Evolutionary conservation across 2,329 filamentous ascomycete genomes (phyloP).

Genomic region (Cryoendolithus antarcticus): DNA sequence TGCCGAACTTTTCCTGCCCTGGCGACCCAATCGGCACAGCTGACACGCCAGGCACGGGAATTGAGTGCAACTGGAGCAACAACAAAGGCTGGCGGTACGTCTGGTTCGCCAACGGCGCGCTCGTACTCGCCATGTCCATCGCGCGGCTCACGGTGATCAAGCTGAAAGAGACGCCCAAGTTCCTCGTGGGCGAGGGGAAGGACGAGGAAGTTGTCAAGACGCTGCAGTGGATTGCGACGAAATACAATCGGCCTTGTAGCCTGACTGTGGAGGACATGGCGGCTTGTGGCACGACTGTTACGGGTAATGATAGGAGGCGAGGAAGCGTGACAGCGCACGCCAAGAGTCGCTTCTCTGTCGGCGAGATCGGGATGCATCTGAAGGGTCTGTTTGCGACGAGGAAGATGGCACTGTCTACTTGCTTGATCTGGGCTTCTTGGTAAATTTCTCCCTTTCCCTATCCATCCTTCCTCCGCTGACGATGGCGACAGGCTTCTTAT

Average conservation of each 20-base stretch:
- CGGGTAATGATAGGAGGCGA: slow-evolving; percentile 6
- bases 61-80: slow-evolving; percentile 36
- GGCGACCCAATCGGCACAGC: slow-evolving; percentile 15
- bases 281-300: slow-evolving; percentile 29
- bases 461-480: not conserved
- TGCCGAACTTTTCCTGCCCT: slow-evolving; percentile 38
- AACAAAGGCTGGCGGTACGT: slow-evolving; percentile 49
- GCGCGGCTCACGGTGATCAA: slow-evolving; percentile 42
- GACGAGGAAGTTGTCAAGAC: slow-evolving; percentile 40
- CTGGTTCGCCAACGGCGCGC: slow-evolving; percentile 39
- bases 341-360: slow-evolving; percentile 25
- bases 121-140: slow-evolving; percentile 43
- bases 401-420: slow-evolving; percentile 48
- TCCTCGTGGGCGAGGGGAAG: slow-evolving; percentile 40
- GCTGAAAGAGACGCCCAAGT: slow-evolving; percentile 46
- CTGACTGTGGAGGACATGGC: slow-evolving; percentile 39
- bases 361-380: slow-evolving; percentile 41
- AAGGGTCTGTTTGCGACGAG: slow-evolving; percentile 52
- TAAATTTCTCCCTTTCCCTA: slow-evolving; percentile 36
- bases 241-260: slow-evolving; percentile 40
- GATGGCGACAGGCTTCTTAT: slow-evolving; percentile 4
- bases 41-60: slow-evolving; percentile 20
- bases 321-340: slow-evolving; percentile 16
- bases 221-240: slow-evolving; percentile 37
- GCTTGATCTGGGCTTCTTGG: slow-evolving; percentile 58